Percentiles rank a stretch among this genome's conserved stretches.
Conservation (phyloP, 176 grass and related monocot species). For the Avena sativa region DNA sequence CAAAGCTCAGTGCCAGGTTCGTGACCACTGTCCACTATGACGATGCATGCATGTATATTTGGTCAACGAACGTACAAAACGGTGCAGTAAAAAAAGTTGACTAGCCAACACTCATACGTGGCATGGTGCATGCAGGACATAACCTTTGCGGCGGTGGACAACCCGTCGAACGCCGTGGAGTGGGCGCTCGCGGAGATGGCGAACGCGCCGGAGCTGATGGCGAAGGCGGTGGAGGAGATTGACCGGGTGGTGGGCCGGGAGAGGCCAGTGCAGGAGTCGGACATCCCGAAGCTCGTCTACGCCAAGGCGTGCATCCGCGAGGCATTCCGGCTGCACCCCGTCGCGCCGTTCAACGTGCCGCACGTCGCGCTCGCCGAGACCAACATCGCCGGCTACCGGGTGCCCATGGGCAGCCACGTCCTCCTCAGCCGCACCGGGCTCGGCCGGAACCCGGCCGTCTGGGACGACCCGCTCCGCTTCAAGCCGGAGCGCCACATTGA, state of each 20-base stretch:
- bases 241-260: too few species aligned
- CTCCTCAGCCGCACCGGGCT: conserved; percentile 27
- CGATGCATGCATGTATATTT: too few species aligned
- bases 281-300: conserved; percentile 33
- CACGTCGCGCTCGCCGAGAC: conserved; percentile 31
- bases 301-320: conserved; percentile 38
- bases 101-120: too few species aligned
- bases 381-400: conserved; percentile 39
- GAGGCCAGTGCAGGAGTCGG: conserved; percentile 18
- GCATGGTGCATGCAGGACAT: conserved; percentile 17
- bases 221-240: conserved; percentile 33
- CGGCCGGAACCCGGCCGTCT: conserved; percentile 32
- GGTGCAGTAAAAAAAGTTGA: too few species aligned
- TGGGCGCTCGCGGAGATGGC: conserved; percentile 38
- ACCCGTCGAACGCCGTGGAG: conserved; percentile 37
- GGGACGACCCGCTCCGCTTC: conserved; percentile 32
- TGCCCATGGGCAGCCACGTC: conserved; percentile 38
- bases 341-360: conserved; percentile 35
- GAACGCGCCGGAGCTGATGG: conserved; percentile 6
- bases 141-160: conserved; percentile 11
- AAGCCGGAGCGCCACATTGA: conserved; percentile 22
- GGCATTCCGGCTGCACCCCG: conserved; percentile 43
- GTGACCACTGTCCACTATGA: too few species aligned
- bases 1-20: conserved; percentile 19
- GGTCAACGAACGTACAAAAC: too few species aligned